phyloP scores from a whole-genome alignment of 257 asterid genomes.

The Euphrasia confusa region DNA sequence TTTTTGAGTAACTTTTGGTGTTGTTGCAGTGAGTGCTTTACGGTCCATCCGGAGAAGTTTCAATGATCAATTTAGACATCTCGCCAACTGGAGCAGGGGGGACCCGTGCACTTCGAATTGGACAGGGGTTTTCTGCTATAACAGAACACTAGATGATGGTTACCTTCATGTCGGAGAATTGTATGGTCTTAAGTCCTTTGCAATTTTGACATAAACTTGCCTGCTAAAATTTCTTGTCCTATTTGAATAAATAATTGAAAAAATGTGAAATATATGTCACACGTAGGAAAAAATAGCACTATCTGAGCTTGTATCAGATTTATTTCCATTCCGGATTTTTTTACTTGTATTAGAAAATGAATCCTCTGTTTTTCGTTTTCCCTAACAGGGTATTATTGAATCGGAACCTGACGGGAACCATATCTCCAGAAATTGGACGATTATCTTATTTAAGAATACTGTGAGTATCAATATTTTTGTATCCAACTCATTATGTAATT shows the following conservation, averaged over 20 bases:
- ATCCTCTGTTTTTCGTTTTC: conserved; percentile 17
- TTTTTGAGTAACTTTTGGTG: conserved; percentile 14
- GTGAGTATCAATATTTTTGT: conserved; percentile 43
- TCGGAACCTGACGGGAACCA: conserved; percentile 61
- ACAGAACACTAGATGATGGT: conserved; percentile 53
- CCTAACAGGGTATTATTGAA: conserved; percentile 49
- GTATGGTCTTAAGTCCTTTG: conserved; percentile 41
- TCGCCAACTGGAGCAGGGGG: conserved; percentile 60
- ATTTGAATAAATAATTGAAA: background rate
- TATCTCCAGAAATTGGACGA: conserved; percentile 82
- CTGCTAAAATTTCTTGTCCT: background rate
- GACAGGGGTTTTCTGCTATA: conserved; percentile 68
- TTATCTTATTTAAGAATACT: conserved; percentile 62
- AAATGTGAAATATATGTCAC: no score
- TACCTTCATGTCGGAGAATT: conserved; percentile 68
- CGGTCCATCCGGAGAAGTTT: conserved; percentile 47
- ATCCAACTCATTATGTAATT: conserved; percentile 2
- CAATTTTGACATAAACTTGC: background rate
- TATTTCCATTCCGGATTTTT: background rate
- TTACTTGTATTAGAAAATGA: conserved; percentile 16
- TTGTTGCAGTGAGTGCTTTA: conserved; percentile 69
- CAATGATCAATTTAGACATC: conserved; percentile 56
- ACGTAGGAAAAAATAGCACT: no score
- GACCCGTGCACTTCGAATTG: conserved; percentile 92
- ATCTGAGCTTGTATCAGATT: no score